Base-by-base conservation (phyloP, 768 basidiomycete genomes). In the Mycena metata region DNA sequence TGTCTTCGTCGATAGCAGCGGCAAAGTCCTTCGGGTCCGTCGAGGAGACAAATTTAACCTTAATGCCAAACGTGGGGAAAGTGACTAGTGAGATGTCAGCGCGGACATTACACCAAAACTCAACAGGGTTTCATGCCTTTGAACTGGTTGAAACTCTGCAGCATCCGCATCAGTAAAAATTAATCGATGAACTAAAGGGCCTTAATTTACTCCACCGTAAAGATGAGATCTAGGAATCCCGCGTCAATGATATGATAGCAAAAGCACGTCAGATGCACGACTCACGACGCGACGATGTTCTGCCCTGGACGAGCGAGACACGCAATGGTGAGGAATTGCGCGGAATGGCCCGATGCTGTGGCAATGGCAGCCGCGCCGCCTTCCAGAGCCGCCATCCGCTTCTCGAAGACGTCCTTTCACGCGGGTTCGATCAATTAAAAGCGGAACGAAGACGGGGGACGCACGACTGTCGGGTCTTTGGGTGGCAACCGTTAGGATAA, bases 341-440 rank as follows among this genome's bases (percentile, higher is more conserved):
- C 94, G 9, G 91, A 82, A 75, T 93, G 92, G 0, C 93, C 94
- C 60, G 90, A 91, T 5, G 91, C 80, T 0, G 89, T 84, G 3
- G 93, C 93, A 4, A 95, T 84, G 8, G 93, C 93, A 0, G 91
- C 92, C 2, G 82, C 83, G 26, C 94, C 94, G 13, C 92, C 91
- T 77, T 95, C 94, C n/a, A 95, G 83, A 0, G 91, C 91, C 5
- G 91, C 90, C 30, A 94, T 89, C 9, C 93, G 88, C 63, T 90
- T 85, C 77, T 95, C 94, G 70, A 95, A 93, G 1, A 94, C 90
- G 62, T 89, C 90, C 91, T 92, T 70, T 13, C 50, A 42, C 41
- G 36, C 33, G 21, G 23, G 13, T 30, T 58, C 39, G 33, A 23
- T 23, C 43, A 46, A 57, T 47, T 11, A 46, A 21, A 13, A 52